Evolutionary conservation across 768 basidiomycete species (phyloP).

Genomic region (Psilocybe cyanescens): DNA sequence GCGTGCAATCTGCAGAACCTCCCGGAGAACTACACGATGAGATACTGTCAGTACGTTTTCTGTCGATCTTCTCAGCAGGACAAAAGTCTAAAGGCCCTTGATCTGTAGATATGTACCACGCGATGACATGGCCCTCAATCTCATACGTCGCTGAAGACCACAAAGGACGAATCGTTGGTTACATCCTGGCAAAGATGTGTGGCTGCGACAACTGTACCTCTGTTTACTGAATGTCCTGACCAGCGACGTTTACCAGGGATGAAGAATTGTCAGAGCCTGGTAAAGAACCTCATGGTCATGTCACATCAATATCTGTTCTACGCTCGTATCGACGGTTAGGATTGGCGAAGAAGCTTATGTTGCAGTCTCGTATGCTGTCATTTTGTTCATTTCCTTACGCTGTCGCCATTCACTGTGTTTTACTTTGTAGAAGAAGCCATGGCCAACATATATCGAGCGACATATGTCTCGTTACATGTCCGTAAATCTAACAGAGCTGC

Average conservation of each 20-base stretch:
- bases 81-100: background rate
- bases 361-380: constrained; percentile 81
- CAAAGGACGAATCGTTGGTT: constrained; percentile 91
- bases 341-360: constrained; percentile 93
- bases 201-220: constrained; percentile 22
- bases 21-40: constrained; percentile 92
- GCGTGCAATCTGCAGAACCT: constrained; percentile 94
- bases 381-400: background rate
- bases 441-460: constrained; percentile 82
- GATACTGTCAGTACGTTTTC: constrained; percentile 55
- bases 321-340: constrained; percentile 90
- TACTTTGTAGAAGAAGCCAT: constrained; percentile 80
- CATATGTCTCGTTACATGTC: constrained; percentile 92
- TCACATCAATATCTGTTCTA: constrained; percentile 95
- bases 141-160: constrained; percentile 94
- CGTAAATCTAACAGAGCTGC: constrained; percentile 96
- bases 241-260: constrained; percentile 50
- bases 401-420: background rate
- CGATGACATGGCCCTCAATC: constrained; percentile 93
- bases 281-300: constrained; percentile 84
- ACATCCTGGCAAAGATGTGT: constrained; percentile 95
- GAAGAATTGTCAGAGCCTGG: constrained; percentile 58
- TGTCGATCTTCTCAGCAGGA: background rate
- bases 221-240: background rate
- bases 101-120: constrained; percentile 78